Conservation (phyloP, 148 eudicot genomes). For the Rhododendron ferrugineum region DNA sequence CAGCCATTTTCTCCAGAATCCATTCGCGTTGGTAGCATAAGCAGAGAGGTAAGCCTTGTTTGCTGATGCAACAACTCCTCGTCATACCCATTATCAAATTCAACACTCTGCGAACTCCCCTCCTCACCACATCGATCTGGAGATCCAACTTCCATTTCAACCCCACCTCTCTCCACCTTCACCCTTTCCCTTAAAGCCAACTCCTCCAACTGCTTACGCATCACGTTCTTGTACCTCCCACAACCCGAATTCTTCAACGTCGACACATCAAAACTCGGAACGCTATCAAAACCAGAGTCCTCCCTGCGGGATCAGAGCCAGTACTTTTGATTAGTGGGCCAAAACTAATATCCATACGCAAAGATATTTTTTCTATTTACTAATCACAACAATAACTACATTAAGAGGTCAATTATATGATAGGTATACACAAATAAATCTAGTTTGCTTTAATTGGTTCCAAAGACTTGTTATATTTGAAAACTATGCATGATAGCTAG, state of each 20-base stretch:
- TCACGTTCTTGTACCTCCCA: constrained; percentile 31
- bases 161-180: constrained; percentile 8
- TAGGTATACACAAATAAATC: background rate
- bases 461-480: background rate
- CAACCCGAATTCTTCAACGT: constrained; percentile 7
- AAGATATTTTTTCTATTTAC: background rate
- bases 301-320: background rate
- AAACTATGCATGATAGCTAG: background rate
- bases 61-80: constrained; percentile 10
- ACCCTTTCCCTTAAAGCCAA: constrained; percentile 20
- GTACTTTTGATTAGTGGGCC: background rate
- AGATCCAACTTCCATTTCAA: constrained; percentile 15
- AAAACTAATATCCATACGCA: background rate
- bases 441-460: background rate
- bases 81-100: background rate
- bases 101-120: background rate
- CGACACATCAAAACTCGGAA: constrained; percentile 29
- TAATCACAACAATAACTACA: background rate
- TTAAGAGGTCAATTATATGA: background rate
- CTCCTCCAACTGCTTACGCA: constrained; percentile 47
- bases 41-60: constrained; percentile 34
- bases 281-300: constrained; percentile 26
- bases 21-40: constrained; percentile 18
- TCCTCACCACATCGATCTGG: constrained; percentile 11
- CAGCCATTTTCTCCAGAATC: constrained; percentile 8